These are phyloP conservation scores for Immersiella caudata DNA, from an alignment of 495 filamentous ascomycete genomes.

Conservation along the genomic window DNA sequence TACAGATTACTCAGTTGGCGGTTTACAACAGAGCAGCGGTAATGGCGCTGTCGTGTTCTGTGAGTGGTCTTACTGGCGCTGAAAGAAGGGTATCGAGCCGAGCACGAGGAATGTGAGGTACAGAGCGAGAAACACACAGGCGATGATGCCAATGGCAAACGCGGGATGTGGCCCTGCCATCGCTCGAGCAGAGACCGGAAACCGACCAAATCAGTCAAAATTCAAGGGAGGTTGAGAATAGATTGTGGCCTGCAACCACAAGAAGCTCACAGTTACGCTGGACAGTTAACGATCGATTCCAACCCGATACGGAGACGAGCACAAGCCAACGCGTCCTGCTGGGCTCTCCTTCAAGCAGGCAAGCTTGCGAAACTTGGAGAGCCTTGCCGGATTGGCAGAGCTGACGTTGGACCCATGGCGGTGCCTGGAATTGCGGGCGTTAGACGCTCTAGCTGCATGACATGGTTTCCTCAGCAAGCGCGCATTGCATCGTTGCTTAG, in stretches of 20 bases:
- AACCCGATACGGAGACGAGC: neutral
- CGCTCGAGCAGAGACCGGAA: too few species aligned
- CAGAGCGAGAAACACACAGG: slow-evolving; percentile 46
- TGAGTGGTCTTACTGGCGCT: slow-evolving; percentile 57
- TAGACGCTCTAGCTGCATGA: slow-evolving; percentile 9
- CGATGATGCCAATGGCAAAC: slow-evolving; percentile 38
- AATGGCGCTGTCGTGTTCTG: neutral
- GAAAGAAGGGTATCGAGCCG: slow-evolving; percentile 53
- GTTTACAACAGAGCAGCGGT: neutral
- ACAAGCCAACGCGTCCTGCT: slow-evolving; percentile 1
- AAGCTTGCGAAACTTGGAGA: slow-evolving; percentile 2
- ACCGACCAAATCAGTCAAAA: neutral
- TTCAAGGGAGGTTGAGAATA: neutral
- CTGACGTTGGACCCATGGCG: slow-evolving; percentile 29
- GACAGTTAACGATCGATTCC: neutral
- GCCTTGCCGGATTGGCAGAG: slow-evolving; percentile 6
- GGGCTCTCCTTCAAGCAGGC: neutral
- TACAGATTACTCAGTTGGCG: slow-evolving; percentile 32
- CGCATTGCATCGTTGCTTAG: neutral
- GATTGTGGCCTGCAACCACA: neutral
- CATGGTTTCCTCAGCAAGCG: neutral
- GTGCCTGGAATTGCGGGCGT: neutral
- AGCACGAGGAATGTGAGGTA: slow-evolving; percentile 52
- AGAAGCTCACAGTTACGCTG: neutral
- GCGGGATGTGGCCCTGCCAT: slow-evolving; percentile 19